Conservation (phyloP, 208 protist genomes). For the Trypanosoma lewisi region DNA sequence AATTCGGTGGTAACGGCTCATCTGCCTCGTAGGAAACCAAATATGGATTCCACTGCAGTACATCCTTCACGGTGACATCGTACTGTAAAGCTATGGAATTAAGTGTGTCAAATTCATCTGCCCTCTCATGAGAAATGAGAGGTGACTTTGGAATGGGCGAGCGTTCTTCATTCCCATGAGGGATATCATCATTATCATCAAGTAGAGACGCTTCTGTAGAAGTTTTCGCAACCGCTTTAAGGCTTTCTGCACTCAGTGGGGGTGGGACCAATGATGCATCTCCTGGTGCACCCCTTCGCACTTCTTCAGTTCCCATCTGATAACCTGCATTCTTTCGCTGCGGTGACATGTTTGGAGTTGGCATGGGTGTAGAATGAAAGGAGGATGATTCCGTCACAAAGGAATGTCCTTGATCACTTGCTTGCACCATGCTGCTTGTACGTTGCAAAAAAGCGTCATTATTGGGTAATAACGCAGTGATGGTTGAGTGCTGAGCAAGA, state of each 20-base stretch:
- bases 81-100: constrained; percentile 54
- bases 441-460: not conserved
- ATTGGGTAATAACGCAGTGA: not conserved
- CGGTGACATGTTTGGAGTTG: constrained; percentile 1
- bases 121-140: not conserved
- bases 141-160: not conserved
- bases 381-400: constrained; percentile 21
- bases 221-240: not conserved
- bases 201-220: not conserved
- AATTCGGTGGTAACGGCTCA: constrained; percentile 67
- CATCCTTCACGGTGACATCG: constrained; percentile 35
- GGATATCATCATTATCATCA: not conserved
- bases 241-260: not conserved
- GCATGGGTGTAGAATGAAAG: constrained; percentile 13
- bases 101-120: constrained; percentile 69
- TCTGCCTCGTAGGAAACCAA: constrained; percentile 42
- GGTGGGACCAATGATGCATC: not conserved
- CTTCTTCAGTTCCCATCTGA: not conserved
- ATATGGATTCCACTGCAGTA: constrained; percentile 73
- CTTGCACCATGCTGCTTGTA: not conserved
- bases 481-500: not conserved
- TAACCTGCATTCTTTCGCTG: not conserved
- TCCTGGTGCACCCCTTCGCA: not conserved
- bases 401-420: constrained; percentile 3
- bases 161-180: not conserved